A percentile compares a stretch with the other conserved stretches of the same genome.
These are phyloP conservation scores for Ogataea methanolica DNA, from an alignment of 805 yeast species.

Conservation along the genomic window DNA sequence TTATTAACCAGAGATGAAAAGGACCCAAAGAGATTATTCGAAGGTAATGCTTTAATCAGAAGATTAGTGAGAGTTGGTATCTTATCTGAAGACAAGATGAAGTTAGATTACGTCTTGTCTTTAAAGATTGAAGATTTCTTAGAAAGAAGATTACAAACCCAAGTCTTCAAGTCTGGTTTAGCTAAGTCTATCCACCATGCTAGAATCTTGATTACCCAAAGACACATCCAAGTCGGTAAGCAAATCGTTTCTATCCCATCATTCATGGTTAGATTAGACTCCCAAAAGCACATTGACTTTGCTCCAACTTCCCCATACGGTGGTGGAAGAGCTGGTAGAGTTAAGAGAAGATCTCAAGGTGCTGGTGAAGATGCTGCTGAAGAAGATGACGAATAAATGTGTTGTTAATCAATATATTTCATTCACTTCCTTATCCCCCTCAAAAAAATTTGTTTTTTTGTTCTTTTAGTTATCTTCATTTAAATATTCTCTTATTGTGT, in stretches of 20 bases:
- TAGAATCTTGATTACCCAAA: slow-evolving; percentile 96
- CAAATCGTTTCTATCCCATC: slow-evolving; percentile 98
- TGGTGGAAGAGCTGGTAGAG: slow-evolving; percentile 99
- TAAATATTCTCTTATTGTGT: neutral
- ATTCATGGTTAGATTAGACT: slow-evolving; percentile 99
- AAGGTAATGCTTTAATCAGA: slow-evolving; percentile 99
- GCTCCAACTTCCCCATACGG: slow-evolving; percentile 99
- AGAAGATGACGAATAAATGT: slow-evolving; percentile 48
- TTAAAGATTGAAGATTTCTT: slow-evolving; percentile 97
- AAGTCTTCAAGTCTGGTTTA: slow-evolving; percentile 98
- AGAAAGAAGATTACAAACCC: slow-evolving; percentile 99
- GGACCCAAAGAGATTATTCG: slow-evolving; percentile 99
- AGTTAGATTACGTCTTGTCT: slow-evolving; percentile 99
- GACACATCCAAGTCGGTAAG: slow-evolving; percentile 99
- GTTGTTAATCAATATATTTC: slow-evolving; percentile 5
- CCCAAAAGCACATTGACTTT: slow-evolving; percentile 99
- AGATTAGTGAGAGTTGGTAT: slow-evolving; percentile 99
- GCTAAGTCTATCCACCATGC: slow-evolving; percentile 99
- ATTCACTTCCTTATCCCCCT: slow-evolving; percentile 1
- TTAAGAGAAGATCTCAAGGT: slow-evolving; percentile 87
- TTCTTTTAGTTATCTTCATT: neutral
- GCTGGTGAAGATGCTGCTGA: slow-evolving; percentile 69
- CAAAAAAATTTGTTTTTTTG: slow-evolving; percentile 3
- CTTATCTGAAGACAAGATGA: slow-evolving; percentile 98
- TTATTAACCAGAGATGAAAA: slow-evolving; percentile 99